Conservation (phyloP, 768 basidiomycete species). For the Russula foetens region DNA sequence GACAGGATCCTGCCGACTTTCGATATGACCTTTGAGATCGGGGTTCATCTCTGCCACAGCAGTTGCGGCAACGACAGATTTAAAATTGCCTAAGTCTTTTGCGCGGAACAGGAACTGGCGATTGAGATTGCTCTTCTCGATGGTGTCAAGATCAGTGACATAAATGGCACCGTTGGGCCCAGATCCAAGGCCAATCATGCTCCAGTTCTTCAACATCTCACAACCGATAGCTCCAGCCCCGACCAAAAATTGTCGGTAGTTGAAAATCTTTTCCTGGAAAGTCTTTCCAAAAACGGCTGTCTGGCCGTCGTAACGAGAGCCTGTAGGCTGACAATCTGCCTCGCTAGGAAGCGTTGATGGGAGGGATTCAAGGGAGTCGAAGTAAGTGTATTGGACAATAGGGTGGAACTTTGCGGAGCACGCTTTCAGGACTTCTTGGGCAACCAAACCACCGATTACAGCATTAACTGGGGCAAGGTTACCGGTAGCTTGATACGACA, state of each 20-base stretch:
- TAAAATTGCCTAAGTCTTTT: slow-evolving; percentile 96
- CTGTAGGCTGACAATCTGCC: slow-evolving; percentile 71
- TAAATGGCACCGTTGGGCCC: slow-evolving; percentile 75
- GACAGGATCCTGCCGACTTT: slow-evolving; percentile 87
- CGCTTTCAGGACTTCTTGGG: slow-evolving; percentile 96
- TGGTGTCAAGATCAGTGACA: slow-evolving; percentile 96
- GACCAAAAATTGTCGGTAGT: slow-evolving; percentile 91
- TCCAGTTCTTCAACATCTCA: slow-evolving; percentile 99
- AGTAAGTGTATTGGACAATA: slow-evolving; percentile 90
- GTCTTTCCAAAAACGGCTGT: slow-evolving; percentile 90
- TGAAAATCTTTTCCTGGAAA: slow-evolving; percentile 89
- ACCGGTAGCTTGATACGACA: slow-evolving; percentile 87
- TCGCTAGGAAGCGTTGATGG: slow-evolving; percentile 71
- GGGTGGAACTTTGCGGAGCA: slow-evolving; percentile 98
- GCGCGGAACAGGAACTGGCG: slow-evolving; percentile 96
- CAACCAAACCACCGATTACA: slow-evolving; percentile 94
- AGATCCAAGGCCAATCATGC: slow-evolving; percentile 91
- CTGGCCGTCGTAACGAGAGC: slow-evolving; percentile 87
- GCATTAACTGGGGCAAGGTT: slow-evolving; percentile 87
- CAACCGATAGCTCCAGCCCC: slow-evolving; percentile 99
- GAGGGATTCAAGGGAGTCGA: slow-evolving; percentile 94
- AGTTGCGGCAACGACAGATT: slow-evolving; percentile 85
- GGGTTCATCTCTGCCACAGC: slow-evolving; percentile 97
- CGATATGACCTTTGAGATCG: slow-evolving; percentile 76
- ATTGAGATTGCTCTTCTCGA: slow-evolving; percentile 98